Base-by-base conservation (phyloP, 192 early-diverging fungal genomes). In the Coemansia sp. region DNA sequence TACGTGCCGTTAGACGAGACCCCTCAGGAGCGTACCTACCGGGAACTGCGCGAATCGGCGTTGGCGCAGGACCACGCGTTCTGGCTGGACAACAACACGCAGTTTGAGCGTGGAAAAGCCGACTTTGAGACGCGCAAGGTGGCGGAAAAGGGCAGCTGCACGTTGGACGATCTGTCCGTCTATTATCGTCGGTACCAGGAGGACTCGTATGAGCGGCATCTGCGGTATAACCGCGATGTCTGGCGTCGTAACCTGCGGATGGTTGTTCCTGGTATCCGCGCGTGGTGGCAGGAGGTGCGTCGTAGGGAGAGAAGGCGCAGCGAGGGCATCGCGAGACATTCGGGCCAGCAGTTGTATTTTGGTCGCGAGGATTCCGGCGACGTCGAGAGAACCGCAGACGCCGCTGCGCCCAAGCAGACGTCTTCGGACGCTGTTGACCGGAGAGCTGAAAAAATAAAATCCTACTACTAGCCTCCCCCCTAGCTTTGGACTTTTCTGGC, bases 121-220 rank as follows among this genome's bases (percentile, higher is more conserved):
- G 67, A 60, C 24, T 79, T 79, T 67, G 76, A 79, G 36, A 66
- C 56, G n/a, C 48, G 49, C 9, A 29, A 45, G 14, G 51, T 52
- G 14, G 55, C n/a, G 24, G 11, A 48, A 6, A 55, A 32, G n/a
- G 71, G 71, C 5, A 34, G 23, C 19, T 79, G 76, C 27, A 68
- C 71, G 45, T 9, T 74, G 30, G 76, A 79, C n/a, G 76, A 73
- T 29, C 45, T 79, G 52, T 70, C 76, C 1, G 61, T 49, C 27
- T 79, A 73, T 28, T 79, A 60, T 53, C 54, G 60, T 57, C 63
- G 69, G 61, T 79, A 79, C 59, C 76, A 79, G 71, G 61, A 56
- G 14, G 76, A 79, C 13, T 67, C 71, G 19, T 74, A 69, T 36
- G 55, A 22, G 28, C 29, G 76, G 36, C 76, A 79, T 29, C 30